Evolutionary conservation across 306 rosid species (phyloP).

Genomic region (Pyrus bretschneideri): DNA sequence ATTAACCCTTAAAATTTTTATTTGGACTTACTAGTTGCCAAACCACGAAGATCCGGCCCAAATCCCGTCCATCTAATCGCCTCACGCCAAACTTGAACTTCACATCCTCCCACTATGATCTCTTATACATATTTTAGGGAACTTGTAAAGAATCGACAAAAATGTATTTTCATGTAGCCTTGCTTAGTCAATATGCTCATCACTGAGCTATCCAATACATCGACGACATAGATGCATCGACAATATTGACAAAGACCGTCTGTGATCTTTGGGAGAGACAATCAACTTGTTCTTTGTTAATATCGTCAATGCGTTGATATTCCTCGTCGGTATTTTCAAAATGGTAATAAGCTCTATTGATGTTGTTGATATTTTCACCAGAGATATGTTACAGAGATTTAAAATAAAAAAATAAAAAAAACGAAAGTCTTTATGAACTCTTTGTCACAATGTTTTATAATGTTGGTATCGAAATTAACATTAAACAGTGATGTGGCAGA

Average conservation of each 20-base stretch:
- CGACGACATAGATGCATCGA: too few species aligned
- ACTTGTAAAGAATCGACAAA: not conserved
- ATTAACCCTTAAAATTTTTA: not conserved
- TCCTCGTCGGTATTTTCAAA: too few species aligned
- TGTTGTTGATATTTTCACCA: too few species aligned
- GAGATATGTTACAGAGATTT: too few species aligned
- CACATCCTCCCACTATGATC: too few species aligned
- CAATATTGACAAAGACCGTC: not conserved
- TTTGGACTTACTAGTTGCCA: not conserved
- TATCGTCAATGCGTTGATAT: not conserved
- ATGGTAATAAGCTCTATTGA: not conserved
- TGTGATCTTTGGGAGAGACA: not conserved
- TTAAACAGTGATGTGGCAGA: too few species aligned
- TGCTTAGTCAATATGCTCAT: too few species aligned
- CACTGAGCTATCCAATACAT: not conserved
- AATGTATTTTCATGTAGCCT: not conserved
- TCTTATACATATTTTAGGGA: not conserved
- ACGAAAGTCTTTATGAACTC: too few species aligned
- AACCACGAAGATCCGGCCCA: not conserved
- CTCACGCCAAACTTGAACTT: too few species aligned
- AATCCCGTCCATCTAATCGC: not conserved
- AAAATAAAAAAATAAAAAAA: too few species aligned
- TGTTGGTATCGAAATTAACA: too few species aligned
- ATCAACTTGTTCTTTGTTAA: not conserved
- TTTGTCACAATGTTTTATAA: too few species aligned